Conservation (phyloP, 805 yeast species). For the Myxozyma neotropica region DNA sequence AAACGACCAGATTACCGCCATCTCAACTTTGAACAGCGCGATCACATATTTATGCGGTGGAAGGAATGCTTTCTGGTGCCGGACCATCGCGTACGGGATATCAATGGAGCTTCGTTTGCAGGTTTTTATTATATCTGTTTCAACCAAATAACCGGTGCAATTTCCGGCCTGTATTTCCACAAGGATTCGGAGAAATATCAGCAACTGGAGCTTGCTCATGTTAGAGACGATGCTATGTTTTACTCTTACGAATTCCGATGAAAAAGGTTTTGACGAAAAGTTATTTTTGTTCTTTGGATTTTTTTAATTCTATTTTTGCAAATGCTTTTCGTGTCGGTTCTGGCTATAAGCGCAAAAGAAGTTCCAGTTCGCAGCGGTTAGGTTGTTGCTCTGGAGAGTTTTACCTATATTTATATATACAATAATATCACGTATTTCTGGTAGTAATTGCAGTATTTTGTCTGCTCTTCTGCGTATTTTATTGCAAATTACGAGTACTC, state of each 20-base stretch:
- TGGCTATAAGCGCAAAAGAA: too few species aligned
- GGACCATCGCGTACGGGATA: constrained; percentile 65
- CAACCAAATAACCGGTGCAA: constrained; percentile 72
- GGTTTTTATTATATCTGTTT: constrained; percentile 90
- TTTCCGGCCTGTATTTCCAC: constrained; percentile 82
- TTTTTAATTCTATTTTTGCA: neutral
- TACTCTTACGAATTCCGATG: constrained; percentile 33
- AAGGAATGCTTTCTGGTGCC: constrained; percentile 86
- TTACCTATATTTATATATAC: too few species aligned
- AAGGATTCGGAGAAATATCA: constrained; percentile 77
- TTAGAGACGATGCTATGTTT: constrained; percentile 22
- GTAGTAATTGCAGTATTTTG: too few species aligned
- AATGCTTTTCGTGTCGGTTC: neutral
- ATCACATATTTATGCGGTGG: constrained; percentile 87
- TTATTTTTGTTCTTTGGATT: neutral
- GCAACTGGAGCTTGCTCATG: constrained; percentile 59
- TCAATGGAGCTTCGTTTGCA: constrained; percentile 79
- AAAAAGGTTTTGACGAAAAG: neutral
- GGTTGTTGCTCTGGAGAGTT: too few species aligned
- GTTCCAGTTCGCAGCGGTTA: too few species aligned
- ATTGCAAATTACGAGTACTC: too few species aligned
- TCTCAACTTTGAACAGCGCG: constrained; percentile 43
- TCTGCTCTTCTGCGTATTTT: too few species aligned
- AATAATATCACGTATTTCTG: too few species aligned
- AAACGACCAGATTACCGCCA: constrained; percentile 40